phyloP scores from a whole-genome alignment of 2,329 filamentous ascomycete genomes.

The Microsporum canis region DNA sequence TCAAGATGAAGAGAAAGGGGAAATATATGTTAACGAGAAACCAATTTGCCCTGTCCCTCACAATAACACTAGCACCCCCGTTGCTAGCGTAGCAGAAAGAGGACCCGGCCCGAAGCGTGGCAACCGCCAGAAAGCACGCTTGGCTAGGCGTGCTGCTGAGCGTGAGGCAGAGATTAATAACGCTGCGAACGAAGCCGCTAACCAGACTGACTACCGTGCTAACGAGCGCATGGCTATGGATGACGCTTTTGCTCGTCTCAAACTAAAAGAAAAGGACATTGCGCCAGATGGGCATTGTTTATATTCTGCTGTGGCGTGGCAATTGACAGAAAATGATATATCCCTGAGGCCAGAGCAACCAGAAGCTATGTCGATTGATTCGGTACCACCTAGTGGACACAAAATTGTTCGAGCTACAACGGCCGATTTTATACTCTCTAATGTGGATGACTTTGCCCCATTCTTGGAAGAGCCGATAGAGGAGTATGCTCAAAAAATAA shows the following conservation, averaged over 20 bases:
- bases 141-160: conserved; percentile 81
- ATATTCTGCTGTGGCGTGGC: conserved; percentile 83
- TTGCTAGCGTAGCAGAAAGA: background rate
- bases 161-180: conserved; percentile 56
- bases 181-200: conserved; percentile 63
- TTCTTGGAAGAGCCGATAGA: conserved; percentile 76
- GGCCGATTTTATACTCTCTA: conserved; percentile 61
- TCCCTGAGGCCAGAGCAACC: conserved; percentile 22
- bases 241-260: conserved; percentile 50
- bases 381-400: conserved; percentile 43
- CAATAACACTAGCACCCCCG: background rate
- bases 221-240: conserved; percentile 62
- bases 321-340: conserved; percentile 47
- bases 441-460: conserved; percentile 70
- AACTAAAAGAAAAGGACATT: conserved; percentile 65
- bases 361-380: background rate
- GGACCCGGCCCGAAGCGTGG: conserved; percentile 50
- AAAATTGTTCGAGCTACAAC: conserved; percentile 57
- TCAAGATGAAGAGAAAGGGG: conserved; percentile 1
- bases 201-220: conserved; percentile 60
- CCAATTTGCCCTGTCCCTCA: conserved; percentile 6
- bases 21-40: background rate
- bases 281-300: conserved; percentile 88
- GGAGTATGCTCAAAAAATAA: conserved; percentile 62
- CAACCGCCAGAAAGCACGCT: conserved; percentile 81